A percentile compares a stretch with the other conserved stretches of the same genome.
These are phyloP conservation scores for Emiliania huxleyi DNA, from an alignment of 78 protist species.

Conservation along the genomic window DNA sequence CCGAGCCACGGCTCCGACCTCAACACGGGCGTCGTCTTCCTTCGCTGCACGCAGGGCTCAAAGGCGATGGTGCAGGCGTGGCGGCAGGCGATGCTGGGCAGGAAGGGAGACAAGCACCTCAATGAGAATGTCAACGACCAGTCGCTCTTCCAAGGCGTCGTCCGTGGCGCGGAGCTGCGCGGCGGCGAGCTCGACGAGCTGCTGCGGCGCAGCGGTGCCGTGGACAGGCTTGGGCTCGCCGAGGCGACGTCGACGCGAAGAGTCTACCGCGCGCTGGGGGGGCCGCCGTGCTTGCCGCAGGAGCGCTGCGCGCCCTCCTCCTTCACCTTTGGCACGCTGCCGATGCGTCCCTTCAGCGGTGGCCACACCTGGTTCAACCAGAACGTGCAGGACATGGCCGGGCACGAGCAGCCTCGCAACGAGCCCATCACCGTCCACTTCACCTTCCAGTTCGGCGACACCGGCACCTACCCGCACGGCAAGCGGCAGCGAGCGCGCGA, in stretches of 20 bases:
- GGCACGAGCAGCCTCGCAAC: not conserved
- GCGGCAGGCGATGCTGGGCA: not conserved
- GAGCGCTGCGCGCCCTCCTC: not conserved
- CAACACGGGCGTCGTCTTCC: not conserved
- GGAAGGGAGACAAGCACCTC: not conserved
- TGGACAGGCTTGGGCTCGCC: not conserved
- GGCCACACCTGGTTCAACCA: conserved; percentile 19
- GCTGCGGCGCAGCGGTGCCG: not conserved
- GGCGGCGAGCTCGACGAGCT: not conserved
- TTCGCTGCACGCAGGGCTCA: not conserved
- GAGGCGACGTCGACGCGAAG: not conserved
- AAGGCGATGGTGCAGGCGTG: not conserved
- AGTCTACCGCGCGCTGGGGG: not conserved
- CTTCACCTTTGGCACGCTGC: not conserved
- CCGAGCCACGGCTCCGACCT: not conserved
- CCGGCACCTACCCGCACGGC: not conserved
- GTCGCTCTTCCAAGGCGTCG: not conserved
- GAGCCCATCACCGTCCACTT: not conserved
- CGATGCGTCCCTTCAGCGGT: not conserved
- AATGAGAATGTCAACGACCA: conserved; percentile 12
- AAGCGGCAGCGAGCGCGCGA: conserved; percentile 16
- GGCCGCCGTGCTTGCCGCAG: not conserved
- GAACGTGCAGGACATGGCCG: not conserved
- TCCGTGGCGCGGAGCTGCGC: not conserved
- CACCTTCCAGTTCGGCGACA: conserved; percentile 4